Base-by-base conservation (phyloP, 352 stramenopile genomes). In the Phytophthora melonis region DNA sequence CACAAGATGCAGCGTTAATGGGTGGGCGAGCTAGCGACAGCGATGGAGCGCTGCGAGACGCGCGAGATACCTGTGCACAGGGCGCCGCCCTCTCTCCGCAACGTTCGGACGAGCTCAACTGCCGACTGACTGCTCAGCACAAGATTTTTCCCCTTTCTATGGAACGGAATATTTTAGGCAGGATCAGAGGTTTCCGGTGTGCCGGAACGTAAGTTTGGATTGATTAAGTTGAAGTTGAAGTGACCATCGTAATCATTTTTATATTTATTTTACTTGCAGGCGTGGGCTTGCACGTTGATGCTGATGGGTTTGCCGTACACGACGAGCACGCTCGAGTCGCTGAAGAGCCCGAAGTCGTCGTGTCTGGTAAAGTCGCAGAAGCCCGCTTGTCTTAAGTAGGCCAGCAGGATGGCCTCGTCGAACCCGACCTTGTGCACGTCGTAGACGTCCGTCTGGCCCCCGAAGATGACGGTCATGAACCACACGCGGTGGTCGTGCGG, bases 401-500 rank as follows among this genome's bases (percentile, higher is more conserved):
- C 57, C 19, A 52, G 19, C 21, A 95, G 77, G 30, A 96, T 88
- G 19, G 63, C 57, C 16, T 81, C 65, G 50, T 91, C 84, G 69
- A 94, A 95, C 19, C 89, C 86, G 13, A 92, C 86, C 56, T 92
- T 90, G 83, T 96, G 89, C 45, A 93, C 74, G 71, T 96, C 90
- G 72, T 83, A 87, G 4, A 68, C 64, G 63, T 94, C 84, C 9
- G 75, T 66, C 69, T 96, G 90, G 16, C 80, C 88, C 14, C 87
- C 88, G 56, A 84, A 92, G n/a, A 96, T 83, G 74, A 96, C 79
- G 1, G 70, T 82, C 84, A 92, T 94, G 69, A 96, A 77, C 43
- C 77, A 83, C 56, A 84, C 79, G 14, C 77, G 83, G 34, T 95
- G 75, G 32, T 90, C 39, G 14, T 90, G 68, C 0, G 72, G 86